Evolutionary conservation across 1,284 basidiomycete species (phyloP).

Genomic region (Apiotrichum veenhuisii): DNA sequence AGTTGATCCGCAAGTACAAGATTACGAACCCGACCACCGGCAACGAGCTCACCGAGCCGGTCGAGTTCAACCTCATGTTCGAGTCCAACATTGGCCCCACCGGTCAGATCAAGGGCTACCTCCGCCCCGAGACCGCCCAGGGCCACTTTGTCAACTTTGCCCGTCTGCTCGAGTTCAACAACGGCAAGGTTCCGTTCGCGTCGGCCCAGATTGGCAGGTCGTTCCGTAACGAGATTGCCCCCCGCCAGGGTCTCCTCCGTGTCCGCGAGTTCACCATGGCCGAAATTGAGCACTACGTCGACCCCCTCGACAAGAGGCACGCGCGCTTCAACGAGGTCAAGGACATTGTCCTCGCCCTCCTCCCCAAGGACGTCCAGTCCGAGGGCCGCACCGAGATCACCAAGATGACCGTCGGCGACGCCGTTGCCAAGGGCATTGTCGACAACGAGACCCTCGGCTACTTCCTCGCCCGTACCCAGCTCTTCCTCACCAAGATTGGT

Average conservation of each 20-base stretch:
- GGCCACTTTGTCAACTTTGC: constrained; percentile 99
- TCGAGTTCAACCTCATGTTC: constrained; percentile 99
- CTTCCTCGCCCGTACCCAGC: constrained; percentile 89
- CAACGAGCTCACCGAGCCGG: constrained; percentile 87
- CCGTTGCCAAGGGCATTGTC: constrained; percentile 76
- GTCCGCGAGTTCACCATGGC: constrained; percentile 99
- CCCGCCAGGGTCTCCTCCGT: constrained; percentile 89
- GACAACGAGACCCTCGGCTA: constrained; percentile 98
- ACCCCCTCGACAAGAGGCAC: constrained; percentile 89
- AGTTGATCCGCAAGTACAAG: constrained; percentile 75
- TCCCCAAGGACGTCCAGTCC: constrained; percentile 78
- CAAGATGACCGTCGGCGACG: constrained; percentile 78
- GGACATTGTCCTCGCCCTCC: constrained; percentile 68
- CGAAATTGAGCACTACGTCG: constrained; percentile 98
- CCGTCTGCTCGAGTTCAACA: constrained; percentile 96
- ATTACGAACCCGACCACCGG: constrained; percentile 89
- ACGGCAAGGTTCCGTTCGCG: constrained; percentile 91
- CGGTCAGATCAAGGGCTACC: constrained; percentile 93
- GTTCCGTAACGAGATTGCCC: constrained; percentile 98
- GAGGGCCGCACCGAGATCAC: constrained; percentile 67
- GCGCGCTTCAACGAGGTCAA: constrained; percentile 76
- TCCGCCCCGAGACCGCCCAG: constrained; percentile 97
- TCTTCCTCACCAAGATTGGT: constrained; percentile 88
- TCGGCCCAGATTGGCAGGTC: constrained; percentile 94
- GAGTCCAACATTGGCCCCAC: constrained; percentile 95